These are phyloP conservation scores for Cryptosporidium sp. DNA, from an alignment of 169 alveolate species.

Conservation along the genomic window DNA sequence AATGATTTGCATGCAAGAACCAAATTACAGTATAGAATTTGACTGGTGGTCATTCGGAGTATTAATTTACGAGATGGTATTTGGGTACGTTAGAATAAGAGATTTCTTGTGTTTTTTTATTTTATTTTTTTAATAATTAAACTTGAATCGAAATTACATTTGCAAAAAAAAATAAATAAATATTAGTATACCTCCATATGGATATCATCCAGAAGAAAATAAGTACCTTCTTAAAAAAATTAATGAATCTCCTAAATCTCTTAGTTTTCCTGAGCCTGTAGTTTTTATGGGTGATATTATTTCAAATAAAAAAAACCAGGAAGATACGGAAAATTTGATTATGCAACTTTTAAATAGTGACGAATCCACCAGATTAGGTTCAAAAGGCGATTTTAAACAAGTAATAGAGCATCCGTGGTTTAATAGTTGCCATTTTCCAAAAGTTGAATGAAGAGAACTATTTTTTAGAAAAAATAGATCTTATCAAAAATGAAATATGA, in stretches of 20 bases:
- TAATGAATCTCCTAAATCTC: slow-evolving; percentile 48
- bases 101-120: background rate
- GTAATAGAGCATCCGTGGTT: slow-evolving; percentile 52
- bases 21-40: slow-evolving; percentile 27
- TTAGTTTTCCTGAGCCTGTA: slow-evolving; percentile 25
- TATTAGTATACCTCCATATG: slow-evolving; percentile 63
- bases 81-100: slow-evolving; percentile 17
- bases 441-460: background rate
- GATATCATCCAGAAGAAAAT: slow-evolving; percentile 72
- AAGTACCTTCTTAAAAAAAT: slow-evolving; percentile 21
- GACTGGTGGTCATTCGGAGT: slow-evolving; percentile 75
- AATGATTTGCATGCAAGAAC: slow-evolving; percentile 38
- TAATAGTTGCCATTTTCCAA: background rate
- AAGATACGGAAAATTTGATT: background rate
- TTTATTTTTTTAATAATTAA: background rate
- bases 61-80: slow-evolving; percentile 40
- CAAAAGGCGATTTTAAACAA: background rate
- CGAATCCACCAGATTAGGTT: slow-evolving; percentile 22
- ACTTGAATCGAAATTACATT: background rate
- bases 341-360: background rate
- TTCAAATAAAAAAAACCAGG: background rate
- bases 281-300: background rate
- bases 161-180: background rate
- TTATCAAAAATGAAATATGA: background rate
- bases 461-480: background rate